Evolutionary conservation across 1,284 basidiomycete genomes (phyloP).

Genomic region (Cutaneotrichosporon sp.): DNA sequence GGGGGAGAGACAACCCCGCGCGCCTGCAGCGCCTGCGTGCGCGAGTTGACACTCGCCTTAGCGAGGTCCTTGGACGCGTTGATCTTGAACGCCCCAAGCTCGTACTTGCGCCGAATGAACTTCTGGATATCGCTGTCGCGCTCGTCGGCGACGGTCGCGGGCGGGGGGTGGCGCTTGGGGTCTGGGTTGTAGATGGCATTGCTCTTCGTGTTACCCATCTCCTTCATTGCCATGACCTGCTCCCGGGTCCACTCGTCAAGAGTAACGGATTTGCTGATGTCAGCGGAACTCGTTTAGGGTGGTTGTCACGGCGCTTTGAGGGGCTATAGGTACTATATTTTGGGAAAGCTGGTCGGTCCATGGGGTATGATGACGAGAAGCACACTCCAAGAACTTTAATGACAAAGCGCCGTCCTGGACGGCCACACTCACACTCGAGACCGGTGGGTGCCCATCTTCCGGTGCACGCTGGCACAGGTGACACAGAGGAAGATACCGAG

Average conservation of each 20-base stretch:
- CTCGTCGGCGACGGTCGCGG: constrained; percentile 34
- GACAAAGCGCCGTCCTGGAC: too few relatives aligned
- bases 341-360: too few relatives aligned
- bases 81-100: constrained; percentile 40
- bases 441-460: constrained; percentile 47
- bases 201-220: constrained; percentile 39
- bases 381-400: neutral
- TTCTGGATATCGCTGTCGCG: constrained; percentile 45
- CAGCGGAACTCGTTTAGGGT: neutral
- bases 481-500: constrained; percentile 45
- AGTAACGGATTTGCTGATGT: constrained; percentile 42
- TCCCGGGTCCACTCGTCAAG: constrained; percentile 48
- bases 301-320: too few relatives aligned
- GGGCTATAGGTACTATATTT: too few relatives aligned
- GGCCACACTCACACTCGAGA: constrained; percentile 43
- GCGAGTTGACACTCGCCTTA: constrained; percentile 11
- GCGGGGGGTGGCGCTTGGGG: constrained; percentile 39
- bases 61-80: constrained; percentile 15
- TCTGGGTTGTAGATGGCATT: constrained; percentile 46
- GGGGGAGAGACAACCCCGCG: neutral
- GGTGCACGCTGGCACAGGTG: constrained; percentile 40
- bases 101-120: constrained; percentile 47
- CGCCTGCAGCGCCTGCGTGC: constrained; percentile 9
- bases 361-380: too few relatives aligned
- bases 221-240: constrained; percentile 34